Evolutionary conservation across 805 yeast species (phyloP), one percentile per base, ranked within the genome.

Genomic region (Clavispora vitiphila): DNA sequence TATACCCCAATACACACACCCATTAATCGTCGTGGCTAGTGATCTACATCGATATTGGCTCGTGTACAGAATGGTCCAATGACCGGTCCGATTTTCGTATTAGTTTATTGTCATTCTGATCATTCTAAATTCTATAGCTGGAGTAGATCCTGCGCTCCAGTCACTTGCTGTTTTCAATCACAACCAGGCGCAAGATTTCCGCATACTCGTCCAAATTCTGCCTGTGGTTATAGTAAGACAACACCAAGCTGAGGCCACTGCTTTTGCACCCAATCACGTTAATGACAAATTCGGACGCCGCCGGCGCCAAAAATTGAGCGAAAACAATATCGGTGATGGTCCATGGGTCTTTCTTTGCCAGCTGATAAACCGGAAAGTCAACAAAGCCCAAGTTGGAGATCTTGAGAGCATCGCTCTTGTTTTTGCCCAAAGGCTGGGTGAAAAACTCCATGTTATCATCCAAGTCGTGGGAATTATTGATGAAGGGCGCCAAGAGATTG

Each of bases 331-430:
- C 58, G 3, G 47, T 53, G 14, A 68, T 53, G 0, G 54, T 56
- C 69, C 65, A 63, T 4, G 47, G 42, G 2, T 44, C 39, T 0
- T 41, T 40, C 3, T 21, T 24, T 1, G 16, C 30, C 18, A 35
- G 34, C 4, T 44, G 43, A 34, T 48, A 48, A 1, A 39, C 44
- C 1, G 66, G 62, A n/a, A 53, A 36, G 5, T 53, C 55, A 8
- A 58, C 50, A 7, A 56, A 44, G 1, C 74, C 74, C 43, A 68
- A 52, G 42, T 68, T 68, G 15, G 72, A 67, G 35, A 64, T 38
- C 41, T 68, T 68, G 16, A 56, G 39, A 0, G 66, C 44, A 38
- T 68, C 74, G 1, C 52, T 56, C 42, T 60, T 61, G 5, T 56
- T 53, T 8, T 53, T 48, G 2, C 57, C 62, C 25, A 66, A 38